A percentile compares a stretch with the other conserved stretches of the same genome.
Conservation (phyloP, 768 basidiomycete species). For the Coprinopsis marcescibilis region DNA sequence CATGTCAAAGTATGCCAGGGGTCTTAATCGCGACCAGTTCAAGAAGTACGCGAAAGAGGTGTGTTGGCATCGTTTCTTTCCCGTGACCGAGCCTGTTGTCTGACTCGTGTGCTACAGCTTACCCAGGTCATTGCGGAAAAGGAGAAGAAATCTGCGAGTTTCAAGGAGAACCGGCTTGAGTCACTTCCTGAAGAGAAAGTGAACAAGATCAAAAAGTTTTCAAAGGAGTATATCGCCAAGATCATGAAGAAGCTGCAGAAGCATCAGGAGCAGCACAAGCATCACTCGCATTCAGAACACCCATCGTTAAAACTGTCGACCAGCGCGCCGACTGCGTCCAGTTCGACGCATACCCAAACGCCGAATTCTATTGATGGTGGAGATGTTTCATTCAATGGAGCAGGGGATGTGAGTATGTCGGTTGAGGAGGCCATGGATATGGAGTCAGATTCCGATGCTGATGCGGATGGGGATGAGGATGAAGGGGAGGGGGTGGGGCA, state of each 20-base stretch:
- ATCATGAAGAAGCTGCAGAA: constrained; percentile 65
- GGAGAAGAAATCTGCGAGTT: constrained; percentile 87
- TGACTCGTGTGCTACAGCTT: constrained; percentile 42
- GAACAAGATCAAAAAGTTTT: constrained; percentile 86
- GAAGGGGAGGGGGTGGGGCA: background rate
- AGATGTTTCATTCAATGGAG: constrained; percentile 1
- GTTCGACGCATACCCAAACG: constrained; percentile 33
- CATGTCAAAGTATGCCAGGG: constrained; percentile 83
- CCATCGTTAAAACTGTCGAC: too few species aligned
- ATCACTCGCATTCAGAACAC: too few species aligned
- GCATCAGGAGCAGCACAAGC: constrained; percentile 29
- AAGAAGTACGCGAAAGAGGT: constrained; percentile 97
- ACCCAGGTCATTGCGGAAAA: constrained; percentile 86
- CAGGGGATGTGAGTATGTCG: constrained; percentile 20
- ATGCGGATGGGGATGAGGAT: constrained; percentile 13
- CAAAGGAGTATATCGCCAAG: constrained; percentile 87
- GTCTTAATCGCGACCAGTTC: constrained; percentile 76
- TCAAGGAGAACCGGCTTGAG: constrained; percentile 68
- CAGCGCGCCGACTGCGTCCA: constrained; percentile 14
- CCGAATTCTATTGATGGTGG: constrained; percentile 35
- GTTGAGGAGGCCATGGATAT: constrained; percentile 30
- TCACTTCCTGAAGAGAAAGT: constrained; percentile 81
- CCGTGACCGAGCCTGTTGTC: background rate
- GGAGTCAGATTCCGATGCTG: constrained; percentile 18
- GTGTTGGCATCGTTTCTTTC: constrained; percentile 16